These are phyloP conservation scores for Sanguinoderma infundibulare DNA, from an alignment of 1,284 basidiomycete genomes.

Conservation along the genomic window DNA sequence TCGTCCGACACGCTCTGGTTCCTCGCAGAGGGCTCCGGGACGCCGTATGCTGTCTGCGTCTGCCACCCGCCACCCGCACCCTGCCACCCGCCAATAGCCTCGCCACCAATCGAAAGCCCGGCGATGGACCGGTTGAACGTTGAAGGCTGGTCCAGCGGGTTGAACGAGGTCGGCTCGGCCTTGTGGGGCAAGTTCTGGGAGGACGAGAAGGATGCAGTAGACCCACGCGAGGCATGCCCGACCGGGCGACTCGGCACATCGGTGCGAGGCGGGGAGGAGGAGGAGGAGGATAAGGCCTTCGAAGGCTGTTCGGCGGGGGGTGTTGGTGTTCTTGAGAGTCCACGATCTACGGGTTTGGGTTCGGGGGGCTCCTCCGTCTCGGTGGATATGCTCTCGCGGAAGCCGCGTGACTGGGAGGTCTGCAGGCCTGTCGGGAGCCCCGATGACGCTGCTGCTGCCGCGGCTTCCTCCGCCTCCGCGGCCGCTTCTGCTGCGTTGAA, in stretches of 20 bases:
- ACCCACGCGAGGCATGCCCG: constrained; percentile 26
- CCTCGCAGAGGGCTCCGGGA: constrained; percentile 12
- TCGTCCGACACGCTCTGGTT: constrained; percentile 46
- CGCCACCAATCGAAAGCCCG: constrained; percentile 65
- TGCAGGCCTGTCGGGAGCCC: constrained; percentile 2
- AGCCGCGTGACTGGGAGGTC: constrained; percentile 29
- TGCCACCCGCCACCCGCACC: constrained; percentile 52
- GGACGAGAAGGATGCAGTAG: constrained; percentile 27
- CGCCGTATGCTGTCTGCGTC: constrained; percentile 33
- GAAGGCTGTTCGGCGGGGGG: constrained; percentile 19
- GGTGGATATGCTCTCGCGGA: constrained; percentile 35
- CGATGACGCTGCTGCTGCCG: constrained; percentile 16
- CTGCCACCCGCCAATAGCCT: constrained; percentile 50
- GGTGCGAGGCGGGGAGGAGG: constrained; percentile 20
- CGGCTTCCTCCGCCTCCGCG: constrained; percentile 26
- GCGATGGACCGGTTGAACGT: constrained; percentile 53
- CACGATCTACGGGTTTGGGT: constrained; percentile 31
- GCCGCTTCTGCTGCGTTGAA: constrained; percentile 26
- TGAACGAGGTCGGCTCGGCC: constrained; percentile 43
- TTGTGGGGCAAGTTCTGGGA: constrained; percentile 19
- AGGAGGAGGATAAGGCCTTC: constrained; percentile 21
- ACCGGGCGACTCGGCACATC: constrained; percentile 25
- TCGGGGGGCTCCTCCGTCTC: constrained; percentile 26
- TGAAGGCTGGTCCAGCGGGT: constrained; percentile 55
- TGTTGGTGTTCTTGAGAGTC: constrained; percentile 32